phyloP scores from a whole-genome alignment of 1,139 yeast genomes.

The Hyphopichia fennica region DNA sequence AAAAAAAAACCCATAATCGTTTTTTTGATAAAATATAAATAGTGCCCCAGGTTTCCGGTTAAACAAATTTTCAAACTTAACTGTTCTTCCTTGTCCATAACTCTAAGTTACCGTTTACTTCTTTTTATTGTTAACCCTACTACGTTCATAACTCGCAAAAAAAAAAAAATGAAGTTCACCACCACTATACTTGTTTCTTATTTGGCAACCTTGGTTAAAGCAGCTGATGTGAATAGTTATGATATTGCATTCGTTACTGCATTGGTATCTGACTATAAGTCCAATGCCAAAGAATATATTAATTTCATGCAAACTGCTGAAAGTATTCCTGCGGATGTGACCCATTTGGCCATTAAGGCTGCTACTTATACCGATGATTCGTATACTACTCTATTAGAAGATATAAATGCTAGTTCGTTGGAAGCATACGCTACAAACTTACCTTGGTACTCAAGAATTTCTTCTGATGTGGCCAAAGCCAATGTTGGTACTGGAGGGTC shows the following conservation, averaged over 20 bases:
- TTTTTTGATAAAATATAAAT: no score
- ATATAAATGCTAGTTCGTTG: slow-evolving; percentile 25
- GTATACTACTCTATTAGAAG: slow-evolving; percentile 41
- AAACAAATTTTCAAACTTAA: no score
- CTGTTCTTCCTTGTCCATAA: no score
- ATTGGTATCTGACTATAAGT: slow-evolving; percentile 37
- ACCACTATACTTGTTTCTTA: slow-evolving; percentile 11
- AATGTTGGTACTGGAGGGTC: not conserved
- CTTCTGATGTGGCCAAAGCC: slow-evolving; percentile 11
- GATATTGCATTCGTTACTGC: slow-evolving; percentile 41
- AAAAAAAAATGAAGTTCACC: slow-evolving; percentile 18
- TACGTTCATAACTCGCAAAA: no score
- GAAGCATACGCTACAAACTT: slow-evolving; percentile 37
- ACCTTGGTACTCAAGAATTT: slow-evolving; percentile 44
- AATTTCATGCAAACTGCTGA: slow-evolving; percentile 34
- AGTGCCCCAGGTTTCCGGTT: no score
- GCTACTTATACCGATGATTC: slow-evolving; percentile 39
- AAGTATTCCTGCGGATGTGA: slow-evolving; percentile 32
- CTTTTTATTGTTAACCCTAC: no score
- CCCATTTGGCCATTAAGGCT: slow-evolving; percentile 37
- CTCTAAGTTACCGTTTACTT: no score
- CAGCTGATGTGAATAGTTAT: slow-evolving; percentile 18
- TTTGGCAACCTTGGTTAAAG: slow-evolving; percentile 18
- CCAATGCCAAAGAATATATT: slow-evolving; percentile 26
- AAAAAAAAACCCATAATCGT: no score